phyloP scores from a whole-genome alignment of 176 grass and related monocot genomes.

The Lolium multiflorum region DNA sequence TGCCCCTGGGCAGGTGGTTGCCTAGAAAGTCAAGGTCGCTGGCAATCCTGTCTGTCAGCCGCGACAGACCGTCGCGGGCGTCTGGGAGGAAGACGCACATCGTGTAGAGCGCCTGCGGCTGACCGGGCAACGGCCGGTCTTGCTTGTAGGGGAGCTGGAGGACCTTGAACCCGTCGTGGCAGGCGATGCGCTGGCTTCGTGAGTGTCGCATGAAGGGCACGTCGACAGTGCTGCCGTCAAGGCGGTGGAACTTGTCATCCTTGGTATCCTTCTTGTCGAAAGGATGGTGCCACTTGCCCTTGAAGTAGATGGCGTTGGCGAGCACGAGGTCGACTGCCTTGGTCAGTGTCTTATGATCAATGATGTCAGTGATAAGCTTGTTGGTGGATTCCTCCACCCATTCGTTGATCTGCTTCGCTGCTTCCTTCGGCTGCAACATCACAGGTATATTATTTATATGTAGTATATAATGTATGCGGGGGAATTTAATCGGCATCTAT shows the following conservation, averaged over 20 bases:
- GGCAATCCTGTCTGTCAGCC: neutral
- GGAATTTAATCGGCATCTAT: neutral
- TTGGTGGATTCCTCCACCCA: neutral
- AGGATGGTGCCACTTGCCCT: neutral
- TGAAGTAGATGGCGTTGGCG: conserved; percentile 32
- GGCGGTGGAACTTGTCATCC: neutral
- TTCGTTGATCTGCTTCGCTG: neutral
- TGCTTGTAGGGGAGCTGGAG: conserved; percentile 29
- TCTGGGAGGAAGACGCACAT: conserved; percentile 16
- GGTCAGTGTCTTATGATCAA: neutral
- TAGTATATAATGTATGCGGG: no score
- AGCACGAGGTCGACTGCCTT: neutral
- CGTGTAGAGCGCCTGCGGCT: neutral
- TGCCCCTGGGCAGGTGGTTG: neutral
- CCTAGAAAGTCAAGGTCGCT: neutral
- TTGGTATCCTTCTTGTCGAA: neutral
- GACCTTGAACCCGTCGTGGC: conserved; percentile 19
- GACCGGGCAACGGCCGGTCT: neutral
- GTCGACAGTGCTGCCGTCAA: neutral
- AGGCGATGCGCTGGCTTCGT: neutral
- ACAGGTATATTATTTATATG: no score
- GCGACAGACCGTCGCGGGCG: conserved; percentile 1
- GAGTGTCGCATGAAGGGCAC: neutral
- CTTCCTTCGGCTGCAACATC: neutral
- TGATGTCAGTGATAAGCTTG: neutral